Evolutionary conservation across 2,329 filamentous ascomycete genomes (phyloP), one percentile per base, ranked within the genome.

Genomic region (Aureobasidium sp.): DNA sequence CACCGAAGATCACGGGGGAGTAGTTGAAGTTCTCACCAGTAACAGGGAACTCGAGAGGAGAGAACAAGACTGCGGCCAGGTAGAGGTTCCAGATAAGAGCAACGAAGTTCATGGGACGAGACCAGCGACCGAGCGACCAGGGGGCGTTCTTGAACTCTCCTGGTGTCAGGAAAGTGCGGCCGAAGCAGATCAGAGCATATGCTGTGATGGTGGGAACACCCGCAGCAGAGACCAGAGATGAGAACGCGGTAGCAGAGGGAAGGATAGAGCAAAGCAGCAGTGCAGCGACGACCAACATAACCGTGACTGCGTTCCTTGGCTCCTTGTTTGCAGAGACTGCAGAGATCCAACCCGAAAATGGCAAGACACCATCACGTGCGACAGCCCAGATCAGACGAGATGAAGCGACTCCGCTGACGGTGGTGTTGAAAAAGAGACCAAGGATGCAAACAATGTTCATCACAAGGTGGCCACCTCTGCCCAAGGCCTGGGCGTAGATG

Each of bases 371-470:
- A 66, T 86, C 83, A 49, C 83, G 78, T 32, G 83, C 83, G 4
- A 86, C 83, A 45, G 83, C 83, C 69, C 84, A 86, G 65, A 86
- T 82, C 2, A 85, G 76, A n/a, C 83, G 79, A 4, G 83, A 85
- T 15, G 81, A 81, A 8, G 83, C 83, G 13, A 84, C 77, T 48
- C 84, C 79, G 25, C 82, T 81, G 61, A 85, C 82, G 0, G 82
- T 82, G 1, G 82, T 84, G 69, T 85, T 85, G 73, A 83, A 79
- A 68, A 75, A 69, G n/a, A 75, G 68, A 3, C 72, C 74, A 25
- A 75, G 49, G 36, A 83, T 74, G 72, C 80, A 84, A 50, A 85
- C 71, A n/a, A 85, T 70, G 64, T 82, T 83, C 83, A 85, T 85
- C 62, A 84, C 76, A n/a, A 85, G 75, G 65, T 85, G 83, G 0